Evolutionary conservation across 805 yeast species (phyloP).

Genomic region (Candida adriatica): DNA sequence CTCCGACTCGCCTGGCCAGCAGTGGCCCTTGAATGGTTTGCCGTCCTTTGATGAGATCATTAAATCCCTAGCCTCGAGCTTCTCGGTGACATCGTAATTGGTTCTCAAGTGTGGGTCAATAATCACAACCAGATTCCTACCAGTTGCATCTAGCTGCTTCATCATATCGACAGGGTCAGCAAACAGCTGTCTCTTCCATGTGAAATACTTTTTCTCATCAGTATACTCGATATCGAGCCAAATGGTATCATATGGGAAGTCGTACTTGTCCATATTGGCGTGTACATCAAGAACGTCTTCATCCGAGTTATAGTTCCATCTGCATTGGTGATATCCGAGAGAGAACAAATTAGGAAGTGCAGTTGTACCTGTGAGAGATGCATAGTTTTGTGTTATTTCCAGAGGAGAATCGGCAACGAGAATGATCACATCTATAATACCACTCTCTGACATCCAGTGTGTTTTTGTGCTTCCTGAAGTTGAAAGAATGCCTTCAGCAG

Average conservation of each 20-base stretch:
- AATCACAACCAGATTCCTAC: constrained; percentile 75
- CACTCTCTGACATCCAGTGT: constrained; percentile 95
- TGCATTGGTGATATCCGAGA: constrained; percentile 89
- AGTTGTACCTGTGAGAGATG: constrained; percentile 65
- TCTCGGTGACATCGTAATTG: constrained; percentile 58
- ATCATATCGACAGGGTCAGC: constrained; percentile 72
- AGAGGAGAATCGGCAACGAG: constrained; percentile 54
- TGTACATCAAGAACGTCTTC: constrained; percentile 74
- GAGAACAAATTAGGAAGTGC: constrained; percentile 71
- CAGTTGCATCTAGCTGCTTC: constrained; percentile 54
- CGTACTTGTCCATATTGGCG: constrained; percentile 59
- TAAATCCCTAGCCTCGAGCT: constrained; percentile 33
- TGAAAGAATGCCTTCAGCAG: constrained; percentile 10
- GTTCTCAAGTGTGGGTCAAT: constrained; percentile 89
- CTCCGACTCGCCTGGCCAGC: constrained; percentile 96
- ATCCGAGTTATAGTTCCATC: constrained; percentile 95
- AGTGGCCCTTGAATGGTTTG: constrained; percentile 67
- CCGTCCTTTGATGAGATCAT: constrained; percentile 43
- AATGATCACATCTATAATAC: constrained; percentile 68
- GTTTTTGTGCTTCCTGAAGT: constrained; percentile 32
- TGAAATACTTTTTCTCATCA: constrained; percentile 78
- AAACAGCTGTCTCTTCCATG: constrained; percentile 75
- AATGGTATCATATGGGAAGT: constrained; percentile 81
- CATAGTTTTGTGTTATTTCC: constrained; percentile 54
- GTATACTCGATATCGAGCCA: constrained; percentile 97